A percentile compares a stretch with the other conserved stretches of the same genome.
Conservation (phyloP, 257 asterid genomes). For the Solanum virginianum region DNA sequence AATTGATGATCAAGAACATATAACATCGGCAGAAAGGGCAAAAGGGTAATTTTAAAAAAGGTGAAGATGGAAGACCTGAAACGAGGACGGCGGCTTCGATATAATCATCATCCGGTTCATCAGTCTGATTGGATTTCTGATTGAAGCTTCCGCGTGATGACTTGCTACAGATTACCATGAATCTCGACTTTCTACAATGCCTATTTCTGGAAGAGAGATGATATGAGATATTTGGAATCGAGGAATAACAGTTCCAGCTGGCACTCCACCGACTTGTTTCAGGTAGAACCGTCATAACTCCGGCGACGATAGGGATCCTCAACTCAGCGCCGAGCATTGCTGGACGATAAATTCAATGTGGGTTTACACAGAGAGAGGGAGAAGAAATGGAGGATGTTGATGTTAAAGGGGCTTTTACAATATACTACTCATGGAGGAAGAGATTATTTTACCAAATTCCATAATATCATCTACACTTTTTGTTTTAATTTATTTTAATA, state of each 20-base stretch:
- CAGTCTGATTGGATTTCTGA: neutral
- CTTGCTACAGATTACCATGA: slow-evolving; percentile 3
- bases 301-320: slow-evolving; percentile 2
- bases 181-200: neutral
- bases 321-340: slow-evolving; percentile 15
- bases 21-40: neutral
- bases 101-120: slow-evolving; percentile 7
- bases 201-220: neutral
- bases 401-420: too few species aligned
- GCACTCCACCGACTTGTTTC: neutral
- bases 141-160: slow-evolving; percentile 17
- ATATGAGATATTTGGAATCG: neutral
- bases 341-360: neutral
- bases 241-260: slow-evolving; percentile 11
- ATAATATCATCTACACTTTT: too few species aligned
- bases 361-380: neutral
- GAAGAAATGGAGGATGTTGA: neutral
- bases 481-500: too few species aligned
- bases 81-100: slow-evolving; percentile 25
- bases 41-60: neutral
- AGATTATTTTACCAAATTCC: too few species aligned
- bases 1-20: neutral
- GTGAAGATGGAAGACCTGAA: slow-evolving; percentile 9
- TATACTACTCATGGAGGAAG: too few species aligned
- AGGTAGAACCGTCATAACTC: slow-evolving; percentile 3